Percentiles rank a stretch among this genome's conserved stretches.
These are phyloP conservation scores for Penicillium sp. DNA, from an alignment of 2,329 filamentous ascomycete genomes.

Conservation along the genomic window DNA sequence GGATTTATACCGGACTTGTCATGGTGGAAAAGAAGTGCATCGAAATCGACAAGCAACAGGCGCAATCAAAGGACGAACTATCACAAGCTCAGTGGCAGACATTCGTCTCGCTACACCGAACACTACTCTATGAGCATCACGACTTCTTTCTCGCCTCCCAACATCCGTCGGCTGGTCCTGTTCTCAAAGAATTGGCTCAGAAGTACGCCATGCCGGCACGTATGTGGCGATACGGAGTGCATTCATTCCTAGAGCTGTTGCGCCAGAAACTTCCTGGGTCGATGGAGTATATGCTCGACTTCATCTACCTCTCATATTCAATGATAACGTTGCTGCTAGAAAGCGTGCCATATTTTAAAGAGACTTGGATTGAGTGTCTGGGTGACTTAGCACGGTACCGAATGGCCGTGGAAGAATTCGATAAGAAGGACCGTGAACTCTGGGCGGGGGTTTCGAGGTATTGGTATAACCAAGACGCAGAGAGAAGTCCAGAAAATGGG, in stretches of 20 bases:
- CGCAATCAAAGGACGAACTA: constrained; percentile 34
- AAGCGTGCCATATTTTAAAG: constrained; percentile 76
- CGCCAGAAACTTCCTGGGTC: constrained; percentile 72
- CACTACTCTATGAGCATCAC: constrained; percentile 76
- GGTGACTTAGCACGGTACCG: constrained; percentile 82
- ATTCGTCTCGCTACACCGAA: constrained; percentile 77
- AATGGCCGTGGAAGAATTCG: constrained; percentile 88
- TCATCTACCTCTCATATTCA: constrained; percentile 84
- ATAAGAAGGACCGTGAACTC: constrained; percentile 70
- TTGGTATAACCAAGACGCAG: constrained; percentile 83
- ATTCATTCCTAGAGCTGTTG: constrained; percentile 76
- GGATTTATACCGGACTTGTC: constrained; percentile 70
- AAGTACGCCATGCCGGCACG: constrained; percentile 90
- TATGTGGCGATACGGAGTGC: constrained; percentile 94
- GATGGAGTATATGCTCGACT: constrained; percentile 84
- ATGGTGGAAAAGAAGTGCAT: constrained; percentile 89
- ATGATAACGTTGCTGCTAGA: constrained; percentile 88
- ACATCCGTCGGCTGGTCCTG: constrained; percentile 72
- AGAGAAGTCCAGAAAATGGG: constrained; percentile 72
- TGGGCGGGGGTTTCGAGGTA: constrained; percentile 78
- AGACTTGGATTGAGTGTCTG: constrained; percentile 91
- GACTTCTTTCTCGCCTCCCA: constrained; percentile 86
- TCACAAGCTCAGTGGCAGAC: constrained; percentile 75
- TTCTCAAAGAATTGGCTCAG: constrained; percentile 66
- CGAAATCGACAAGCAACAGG: constrained; percentile 69